Evolutionary conservation across 768 basidiomycete genomes (phyloP).

Genomic region (Lanmaoa pseudosensibilis): DNA sequence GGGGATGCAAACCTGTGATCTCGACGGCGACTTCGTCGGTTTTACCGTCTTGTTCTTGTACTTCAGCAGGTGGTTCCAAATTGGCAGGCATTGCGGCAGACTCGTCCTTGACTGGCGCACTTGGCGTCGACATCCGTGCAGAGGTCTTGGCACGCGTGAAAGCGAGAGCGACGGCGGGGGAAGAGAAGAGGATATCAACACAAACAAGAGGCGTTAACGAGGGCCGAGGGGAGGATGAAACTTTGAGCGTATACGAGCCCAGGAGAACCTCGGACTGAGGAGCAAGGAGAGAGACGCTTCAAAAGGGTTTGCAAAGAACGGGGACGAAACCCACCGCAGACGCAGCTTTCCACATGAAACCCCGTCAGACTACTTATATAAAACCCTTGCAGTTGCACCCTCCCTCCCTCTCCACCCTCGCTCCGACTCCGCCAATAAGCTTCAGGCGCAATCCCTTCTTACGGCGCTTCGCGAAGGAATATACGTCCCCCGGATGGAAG

Average conservation of each 20-base stretch:
- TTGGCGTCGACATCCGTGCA: conserved; percentile 16
- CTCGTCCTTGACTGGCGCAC: conserved; percentile 1
- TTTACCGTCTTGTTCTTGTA: conserved; percentile 2
- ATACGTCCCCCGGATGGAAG: conserved; percentile 11
- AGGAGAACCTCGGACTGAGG: neutral
- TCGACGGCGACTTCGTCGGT: conserved; percentile 25
- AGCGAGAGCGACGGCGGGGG: neutral
- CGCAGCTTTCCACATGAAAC: conserved; percentile 2
- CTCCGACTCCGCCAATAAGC: conserved; percentile 24
- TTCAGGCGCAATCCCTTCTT: conserved; percentile 15
- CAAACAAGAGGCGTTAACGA: neutral
- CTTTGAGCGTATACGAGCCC: neutral
- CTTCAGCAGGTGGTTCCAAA: neutral
- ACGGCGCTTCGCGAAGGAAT: conserved; percentile 13
- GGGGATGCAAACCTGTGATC: conserved; percentile 24
- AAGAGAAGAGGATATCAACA: neutral
- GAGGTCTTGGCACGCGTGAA: neutral
- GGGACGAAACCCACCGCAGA: neutral
- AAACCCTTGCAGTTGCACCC: neutral
- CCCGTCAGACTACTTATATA: conserved; percentile 20
- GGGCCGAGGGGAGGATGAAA: neutral
- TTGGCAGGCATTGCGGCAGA: neutral
- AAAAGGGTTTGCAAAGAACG: neutral
- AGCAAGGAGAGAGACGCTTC: neutral
- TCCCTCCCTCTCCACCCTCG: conserved; percentile 12